A percentile compares a stretch with the other conserved stretches of the same genome.
These are phyloP conservation scores for Ophiostoma pallidulum DNA, from an alignment of 2,329 filamentous ascomycete genomes.

Conservation along the genomic window DNA sequence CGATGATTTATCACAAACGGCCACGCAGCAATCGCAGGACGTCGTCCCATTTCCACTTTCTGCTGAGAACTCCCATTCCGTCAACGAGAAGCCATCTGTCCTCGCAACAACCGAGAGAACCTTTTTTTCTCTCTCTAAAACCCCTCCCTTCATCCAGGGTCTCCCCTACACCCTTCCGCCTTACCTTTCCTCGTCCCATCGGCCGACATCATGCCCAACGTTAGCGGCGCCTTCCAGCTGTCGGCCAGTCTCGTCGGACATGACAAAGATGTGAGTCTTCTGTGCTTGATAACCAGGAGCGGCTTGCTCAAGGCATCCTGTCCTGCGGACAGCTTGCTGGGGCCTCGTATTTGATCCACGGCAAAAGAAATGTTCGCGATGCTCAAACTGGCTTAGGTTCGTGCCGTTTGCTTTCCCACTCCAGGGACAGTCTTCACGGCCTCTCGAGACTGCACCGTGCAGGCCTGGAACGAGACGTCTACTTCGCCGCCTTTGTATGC, in stretches of 20 bases:
- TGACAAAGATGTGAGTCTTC: conserved; percentile 84
- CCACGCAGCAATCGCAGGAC: too few relatives aligned
- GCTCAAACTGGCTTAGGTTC: conserved; percentile 53
- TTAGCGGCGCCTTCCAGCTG: conserved; percentile 81
- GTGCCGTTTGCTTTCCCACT: conserved; percentile 69
- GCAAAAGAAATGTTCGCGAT: neutral
- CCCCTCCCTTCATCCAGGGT: neutral
- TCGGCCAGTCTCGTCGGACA: conserved; percentile 84
- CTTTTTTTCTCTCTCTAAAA: too few relatives aligned
- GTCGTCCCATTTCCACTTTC: too few relatives aligned
- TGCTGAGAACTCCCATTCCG: too few relatives aligned
- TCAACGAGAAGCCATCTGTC: neutral
- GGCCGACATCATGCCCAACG: conserved; percentile 8
- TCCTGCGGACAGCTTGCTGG: too few relatives aligned
- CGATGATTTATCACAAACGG: neutral
- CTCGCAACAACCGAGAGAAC: neutral
- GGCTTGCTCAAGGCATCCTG: too few relatives aligned
- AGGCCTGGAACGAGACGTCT: conserved; percentile 65
- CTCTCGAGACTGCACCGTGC: conserved; percentile 84
- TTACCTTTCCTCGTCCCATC: neutral
- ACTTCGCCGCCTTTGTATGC: conserved; percentile 59
- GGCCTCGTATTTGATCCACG: neutral
- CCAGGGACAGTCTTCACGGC: conserved; percentile 65
- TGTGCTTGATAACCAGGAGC: too few relatives aligned
- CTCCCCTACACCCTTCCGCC: neutral